A percentile compares a stretch with the other conserved stretches of the same genome.
Evolutionary conservation across 2,329 filamentous ascomycete species (phyloP).

Genomic region (Metarhizium humberi): DNA sequence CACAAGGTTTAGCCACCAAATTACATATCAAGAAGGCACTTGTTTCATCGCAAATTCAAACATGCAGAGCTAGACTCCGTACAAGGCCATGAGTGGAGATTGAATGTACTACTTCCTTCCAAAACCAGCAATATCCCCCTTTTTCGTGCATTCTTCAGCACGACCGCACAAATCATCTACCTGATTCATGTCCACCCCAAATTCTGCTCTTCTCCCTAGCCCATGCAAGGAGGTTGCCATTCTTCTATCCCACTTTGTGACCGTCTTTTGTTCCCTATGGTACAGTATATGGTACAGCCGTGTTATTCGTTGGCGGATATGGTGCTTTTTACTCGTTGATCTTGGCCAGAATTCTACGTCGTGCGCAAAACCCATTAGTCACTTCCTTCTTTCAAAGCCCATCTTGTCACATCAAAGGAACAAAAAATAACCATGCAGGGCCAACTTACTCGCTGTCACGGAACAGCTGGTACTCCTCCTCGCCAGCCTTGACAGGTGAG

Average conservation of each 20-base stretch:
- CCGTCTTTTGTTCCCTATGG: slow-evolving; percentile 15
- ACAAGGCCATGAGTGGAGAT: slow-evolving; percentile 17
- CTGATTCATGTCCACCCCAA: background rate
- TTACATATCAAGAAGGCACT: background rate
- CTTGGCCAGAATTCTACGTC: slow-evolving; percentile 84
- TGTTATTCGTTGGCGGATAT: slow-evolving; percentile 13
- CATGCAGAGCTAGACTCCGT: background rate
- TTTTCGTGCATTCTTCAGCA: slow-evolving; percentile 3
- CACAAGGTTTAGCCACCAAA: no score
- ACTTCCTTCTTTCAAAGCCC: background rate
- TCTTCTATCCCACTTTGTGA: slow-evolving; percentile 2
- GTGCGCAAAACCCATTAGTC: background rate
- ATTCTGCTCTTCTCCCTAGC: background rate
- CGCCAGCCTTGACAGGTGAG: slow-evolving; percentile 91
- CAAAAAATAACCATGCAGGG: background rate
- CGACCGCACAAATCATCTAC: background rate
- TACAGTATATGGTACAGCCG: slow-evolving; percentile 27
- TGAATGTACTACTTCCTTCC: slow-evolving; percentile 13
- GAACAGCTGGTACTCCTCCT: slow-evolving; percentile 94
- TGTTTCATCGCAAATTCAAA: background rate
- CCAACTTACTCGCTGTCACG: slow-evolving; percentile 88
- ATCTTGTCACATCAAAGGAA: background rate
- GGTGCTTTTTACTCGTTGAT: slow-evolving; percentile 70
- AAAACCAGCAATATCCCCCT: slow-evolving; percentile 13
- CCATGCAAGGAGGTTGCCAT: background rate